These are phyloP conservation scores for Flaveria sonorensis DNA, from an alignment of 129 eudicot species.

Conservation along the genomic window DNA sequence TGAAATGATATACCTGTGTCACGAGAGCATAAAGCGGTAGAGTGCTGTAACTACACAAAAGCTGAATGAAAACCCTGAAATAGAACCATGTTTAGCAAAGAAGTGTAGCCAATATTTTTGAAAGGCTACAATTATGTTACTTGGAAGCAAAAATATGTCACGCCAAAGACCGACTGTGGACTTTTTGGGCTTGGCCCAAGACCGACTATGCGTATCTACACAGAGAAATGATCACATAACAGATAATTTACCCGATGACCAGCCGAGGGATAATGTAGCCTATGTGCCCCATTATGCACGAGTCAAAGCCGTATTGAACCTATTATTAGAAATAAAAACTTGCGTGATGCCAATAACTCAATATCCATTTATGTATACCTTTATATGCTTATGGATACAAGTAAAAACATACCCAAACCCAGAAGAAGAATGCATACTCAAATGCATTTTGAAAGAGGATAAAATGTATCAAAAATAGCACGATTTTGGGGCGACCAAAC, in stretches of 20 bases:
- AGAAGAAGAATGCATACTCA: slow-evolving; percentile 79
- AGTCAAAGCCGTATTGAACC: slow-evolving; percentile 66
- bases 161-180: neutral
- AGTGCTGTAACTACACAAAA: slow-evolving; percentile 74
- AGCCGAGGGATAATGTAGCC: slow-evolving; percentile 69
- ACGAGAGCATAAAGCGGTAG: slow-evolving; percentile 78
- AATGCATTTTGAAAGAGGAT: slow-evolving; percentile 75
- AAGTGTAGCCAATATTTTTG: neutral
- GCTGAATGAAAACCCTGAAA: slow-evolving; percentile 63
- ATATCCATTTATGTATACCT: neutral
- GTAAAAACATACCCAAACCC: slow-evolving; percentile 53
- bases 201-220: neutral
- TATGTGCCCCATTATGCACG: slow-evolving; percentile 78
- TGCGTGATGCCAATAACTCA: neutral
- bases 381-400: neutral
- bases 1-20: slow-evolving; percentile 55
- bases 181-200: neutral
- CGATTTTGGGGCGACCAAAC: slow-evolving; percentile 63
- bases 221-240: neutral
- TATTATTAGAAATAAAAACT: slow-evolving; percentile 1
- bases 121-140: neutral
- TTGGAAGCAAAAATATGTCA: neutral
- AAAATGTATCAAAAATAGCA: slow-evolving; percentile 61
- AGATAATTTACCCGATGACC: slow-evolving; percentile 58
- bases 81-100: neutral